These are phyloP conservation scores for Penicillium thymicola DNA, from an alignment of 2,329 filamentous ascomycete genomes.

Conservation along the genomic window DNA sequence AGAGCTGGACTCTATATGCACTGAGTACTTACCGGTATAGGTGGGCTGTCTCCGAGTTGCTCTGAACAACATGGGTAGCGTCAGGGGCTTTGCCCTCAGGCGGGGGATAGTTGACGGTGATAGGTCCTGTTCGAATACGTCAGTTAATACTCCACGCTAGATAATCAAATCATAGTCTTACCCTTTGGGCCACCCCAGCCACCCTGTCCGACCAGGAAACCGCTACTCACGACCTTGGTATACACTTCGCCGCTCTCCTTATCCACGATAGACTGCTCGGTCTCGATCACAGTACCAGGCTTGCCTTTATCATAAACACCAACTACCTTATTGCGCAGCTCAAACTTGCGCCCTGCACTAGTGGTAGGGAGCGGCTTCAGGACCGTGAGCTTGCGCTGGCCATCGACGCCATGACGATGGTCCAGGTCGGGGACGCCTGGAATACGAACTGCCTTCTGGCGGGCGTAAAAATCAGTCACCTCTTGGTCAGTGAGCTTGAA, in stretches of 20 bases:
- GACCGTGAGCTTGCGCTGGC: conserved; percentile 76
- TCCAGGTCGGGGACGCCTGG: conserved; percentile 76
- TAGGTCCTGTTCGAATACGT: conserved; percentile 49
- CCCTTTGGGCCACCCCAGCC: conserved; percentile 88
- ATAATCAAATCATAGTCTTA: conserved; percentile 26
- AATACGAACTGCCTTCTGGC: conserved; percentile 64
- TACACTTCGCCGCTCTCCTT: conserved; percentile 67
- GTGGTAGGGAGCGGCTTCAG: conserved; percentile 70
- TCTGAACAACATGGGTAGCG: conserved; percentile 66
- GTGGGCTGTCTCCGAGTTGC: conserved; percentile 67
- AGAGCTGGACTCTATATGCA: background rate
- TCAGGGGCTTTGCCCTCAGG: conserved; percentile 71
- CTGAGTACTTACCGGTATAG: conserved; percentile 60
- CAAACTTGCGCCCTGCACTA: conserved; percentile 69
- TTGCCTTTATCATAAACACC: conserved; percentile 90
- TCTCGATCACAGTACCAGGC: conserved; percentile 76
- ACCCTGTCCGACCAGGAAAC: conserved; percentile 78
- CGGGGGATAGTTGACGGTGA: conserved; percentile 72
- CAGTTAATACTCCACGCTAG: conserved; percentile 1
- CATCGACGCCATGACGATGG: conserved; percentile 70
- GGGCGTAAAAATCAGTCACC: conserved; percentile 79
- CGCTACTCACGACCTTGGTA: conserved; percentile 63
- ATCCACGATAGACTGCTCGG: conserved; percentile 73
- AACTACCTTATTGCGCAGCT: conserved; percentile 72
- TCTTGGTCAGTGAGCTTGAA: conserved; percentile 77